Conservation (phyloP, 805 yeast species). For the Tetrapisispora pingtungensis region DNA sequence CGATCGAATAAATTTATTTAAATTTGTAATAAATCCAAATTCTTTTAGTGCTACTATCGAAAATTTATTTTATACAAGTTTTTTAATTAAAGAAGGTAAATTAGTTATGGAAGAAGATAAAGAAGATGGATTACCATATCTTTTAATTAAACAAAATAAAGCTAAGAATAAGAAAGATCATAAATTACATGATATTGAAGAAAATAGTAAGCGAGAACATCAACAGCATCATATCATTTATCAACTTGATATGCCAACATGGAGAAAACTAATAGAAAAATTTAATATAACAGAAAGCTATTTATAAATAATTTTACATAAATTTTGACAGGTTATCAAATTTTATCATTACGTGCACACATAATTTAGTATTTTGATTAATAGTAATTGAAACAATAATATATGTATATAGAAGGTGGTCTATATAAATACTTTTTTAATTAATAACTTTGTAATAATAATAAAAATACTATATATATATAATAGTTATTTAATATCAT, state of each 20-base stretch:
- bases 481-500: too few species aligned
- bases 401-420: too few species aligned
- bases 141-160: constrained; percentile 27
- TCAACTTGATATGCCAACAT: constrained; percentile 54
- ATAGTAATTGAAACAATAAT: too few species aligned
- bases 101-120: constrained; percentile 44
- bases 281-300: constrained; percentile 39
- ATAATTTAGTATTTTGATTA: too few species aligned
- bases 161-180: constrained; percentile 12
- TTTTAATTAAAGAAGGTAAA: constrained; percentile 64
- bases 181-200: constrained; percentile 14
- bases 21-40: constrained; percentile 61
- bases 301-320: background rate
- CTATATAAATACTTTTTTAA: too few species aligned
- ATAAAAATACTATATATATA: too few species aligned
- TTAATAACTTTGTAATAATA: too few species aligned
- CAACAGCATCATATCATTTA: constrained; percentile 57
- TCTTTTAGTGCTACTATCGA: constrained; percentile 76
- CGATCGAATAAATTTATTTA: constrained; percentile 44
- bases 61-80: constrained; percentile 73
- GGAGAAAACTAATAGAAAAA: constrained; percentile 47
- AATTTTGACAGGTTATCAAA: too few species aligned
- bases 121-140: constrained; percentile 35
- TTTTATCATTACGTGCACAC: background rate
- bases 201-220: constrained; percentile 20